Conservation (phyloP, 1,139 yeast genomes). For the Petasospora fabianii region DNA sequence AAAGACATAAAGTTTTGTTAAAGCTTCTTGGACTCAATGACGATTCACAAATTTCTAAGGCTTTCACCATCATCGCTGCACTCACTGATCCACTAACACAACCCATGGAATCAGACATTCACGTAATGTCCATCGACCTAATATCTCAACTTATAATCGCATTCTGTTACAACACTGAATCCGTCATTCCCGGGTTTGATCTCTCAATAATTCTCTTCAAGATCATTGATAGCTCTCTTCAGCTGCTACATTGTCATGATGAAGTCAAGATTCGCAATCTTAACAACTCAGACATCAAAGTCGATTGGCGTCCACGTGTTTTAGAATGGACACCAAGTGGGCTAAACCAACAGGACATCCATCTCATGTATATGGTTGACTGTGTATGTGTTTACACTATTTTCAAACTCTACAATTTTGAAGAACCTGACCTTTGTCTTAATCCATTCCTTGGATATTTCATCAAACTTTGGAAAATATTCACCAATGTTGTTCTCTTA, state of each 20-base stretch:
- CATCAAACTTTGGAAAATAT: slow-evolving; percentile 60
- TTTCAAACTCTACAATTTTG: slow-evolving; percentile 41
- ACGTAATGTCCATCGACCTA: slow-evolving; percentile 50
- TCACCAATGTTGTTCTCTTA: slow-evolving; percentile 51
- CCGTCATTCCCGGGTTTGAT: slow-evolving; percentile 32
- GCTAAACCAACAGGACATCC: slow-evolving; percentile 36
- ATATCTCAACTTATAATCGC: slow-evolving; percentile 50
- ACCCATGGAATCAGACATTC: slow-evolving; percentile 56
- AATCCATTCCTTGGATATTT: slow-evolving; percentile 61
- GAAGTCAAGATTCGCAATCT: slow-evolving; percentile 43
- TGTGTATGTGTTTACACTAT: slow-evolving; percentile 50
- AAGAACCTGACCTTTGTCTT: slow-evolving; percentile 37
- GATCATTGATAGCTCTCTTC: slow-evolving; percentile 41
- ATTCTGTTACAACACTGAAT: slow-evolving; percentile 15
- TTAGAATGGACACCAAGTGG: slow-evolving; percentile 52
- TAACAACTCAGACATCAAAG: slow-evolving; percentile 40
- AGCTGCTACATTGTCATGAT: slow-evolving; percentile 43
- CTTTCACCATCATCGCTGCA: slow-evolving; percentile 35
- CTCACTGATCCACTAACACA: slow-evolving; percentile 66
- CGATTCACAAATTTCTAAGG: slow-evolving; percentile 1
- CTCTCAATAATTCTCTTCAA: slow-evolving; percentile 41
- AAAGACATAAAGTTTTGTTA: slow-evolving; percentile 28
- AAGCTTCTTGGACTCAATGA: slow-evolving; percentile 21
- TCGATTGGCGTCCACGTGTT: slow-evolving; percentile 39
- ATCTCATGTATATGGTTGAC: slow-evolving; percentile 48